Evolutionary conservation across 768 basidiomycete genomes (phyloP).

Genomic region (Suillus spraguei): DNA sequence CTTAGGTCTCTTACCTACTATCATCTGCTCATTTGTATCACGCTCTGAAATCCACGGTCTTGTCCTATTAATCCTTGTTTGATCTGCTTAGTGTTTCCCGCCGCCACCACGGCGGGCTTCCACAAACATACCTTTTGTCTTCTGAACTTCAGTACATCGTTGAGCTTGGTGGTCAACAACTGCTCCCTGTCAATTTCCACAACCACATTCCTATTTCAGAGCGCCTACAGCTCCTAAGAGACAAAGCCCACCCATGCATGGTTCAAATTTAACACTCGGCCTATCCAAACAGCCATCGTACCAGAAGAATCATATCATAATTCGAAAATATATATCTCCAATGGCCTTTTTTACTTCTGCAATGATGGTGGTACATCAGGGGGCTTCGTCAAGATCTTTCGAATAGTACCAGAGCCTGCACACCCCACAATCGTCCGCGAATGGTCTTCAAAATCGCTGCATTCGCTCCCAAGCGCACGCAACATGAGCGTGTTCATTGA

Average conservation of each 20-base stretch:
- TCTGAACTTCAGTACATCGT: conserved; percentile 3
- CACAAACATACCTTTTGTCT: neutral
- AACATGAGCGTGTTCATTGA: neutral
- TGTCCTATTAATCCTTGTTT: too few relatives aligned
- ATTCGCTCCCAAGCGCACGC: neutral
- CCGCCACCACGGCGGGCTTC: too few relatives aligned
- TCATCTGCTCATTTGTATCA: too few relatives aligned
- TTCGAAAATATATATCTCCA: neutral
- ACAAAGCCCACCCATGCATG: neutral
- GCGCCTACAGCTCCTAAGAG: neutral
- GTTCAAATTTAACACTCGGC: neutral
- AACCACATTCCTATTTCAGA: neutral
- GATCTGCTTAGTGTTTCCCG: too few relatives aligned
- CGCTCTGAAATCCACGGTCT: too few relatives aligned
- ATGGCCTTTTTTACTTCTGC: neutral
- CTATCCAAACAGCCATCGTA: neutral
- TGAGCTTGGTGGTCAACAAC: conserved; percentile 1
- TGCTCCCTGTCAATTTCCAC: neutral
- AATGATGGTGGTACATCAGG: neutral
- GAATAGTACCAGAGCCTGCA: neutral
- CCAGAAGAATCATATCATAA: neutral
- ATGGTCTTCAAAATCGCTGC: neutral
- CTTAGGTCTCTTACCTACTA: too few relatives aligned
- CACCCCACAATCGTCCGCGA: neutral
- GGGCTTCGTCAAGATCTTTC: neutral